Base-by-base conservation (phyloP, 129 eudicot species). In the Smallanthus sonchifolius region DNA sequence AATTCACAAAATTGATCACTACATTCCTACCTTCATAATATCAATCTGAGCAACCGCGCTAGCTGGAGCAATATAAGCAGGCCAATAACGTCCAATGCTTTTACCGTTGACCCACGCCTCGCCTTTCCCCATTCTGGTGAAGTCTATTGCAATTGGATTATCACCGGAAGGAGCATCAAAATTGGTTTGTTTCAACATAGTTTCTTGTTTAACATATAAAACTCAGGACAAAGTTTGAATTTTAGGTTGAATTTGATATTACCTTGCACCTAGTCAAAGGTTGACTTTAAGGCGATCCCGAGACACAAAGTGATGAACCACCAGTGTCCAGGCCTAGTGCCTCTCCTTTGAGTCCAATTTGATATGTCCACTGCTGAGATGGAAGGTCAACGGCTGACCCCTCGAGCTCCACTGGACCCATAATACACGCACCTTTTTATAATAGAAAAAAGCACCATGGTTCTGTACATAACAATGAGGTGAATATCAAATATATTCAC, bases 221-320 rank as follows among this genome's bases (percentile, higher is more conserved):
- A 20, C 0, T 6, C 13, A 19, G 5, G 28, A 14, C 36, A 15
- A 76, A 49, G 2, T 3, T 47, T 20, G 9, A 13, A n/a, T 7
- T 14, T 72, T 15, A 10, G 19, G 15, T 48, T 48, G 55, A 14
- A 17, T 48, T 48, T 48, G 55, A 48, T 48, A 14, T 74, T 88
- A 91, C 99, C 99, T 91, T 91, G 88, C 91, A 95, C 99, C 99
- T 88, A 34, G 82, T 86, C 75, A 94, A 75, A 10, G 98, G 97
- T 72, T 90, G 92, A 55, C 85, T 84, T 61, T 65, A 84, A 37
- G 98, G 97, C 62, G 87, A 62, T 11, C 83, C 75, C 5, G 87
- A 76, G 24, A 65, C 65, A 97, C 98, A 94, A 19, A 87, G 79
- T 9, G 96, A 62, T 10, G 97, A 86, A 66, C 80, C 81, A 73